Evolutionary conservation across 2,329 filamentous ascomycete species (phyloP), one percentile per base, ranked within the genome.

Genomic region (Cordyceps farinosa): DNA sequence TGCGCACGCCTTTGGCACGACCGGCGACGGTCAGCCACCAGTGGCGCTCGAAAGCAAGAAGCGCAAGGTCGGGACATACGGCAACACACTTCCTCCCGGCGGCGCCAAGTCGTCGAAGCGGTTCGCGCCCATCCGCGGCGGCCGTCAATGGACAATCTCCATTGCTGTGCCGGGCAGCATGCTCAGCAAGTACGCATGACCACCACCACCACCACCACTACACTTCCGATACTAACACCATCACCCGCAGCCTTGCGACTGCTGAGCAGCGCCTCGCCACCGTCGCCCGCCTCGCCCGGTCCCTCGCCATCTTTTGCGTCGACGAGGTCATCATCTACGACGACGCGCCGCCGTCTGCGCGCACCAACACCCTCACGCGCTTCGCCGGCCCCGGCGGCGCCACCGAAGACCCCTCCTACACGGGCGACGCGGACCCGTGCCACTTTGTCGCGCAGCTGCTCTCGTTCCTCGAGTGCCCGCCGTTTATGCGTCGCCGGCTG

Each of bases 271-370:
- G 91, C 72, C 91, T 89, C 42, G 82, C 84, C 54, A 81, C 90
- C 54, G 89, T 88, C 1, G 90, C 89, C 8, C 87, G 89, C 67
- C 87, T 96, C 60, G 91, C 91, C 6, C 90, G 92, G 60, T 90
- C 91, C 40, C 83, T 92, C 58, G 89, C 90, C 65, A 88, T 96
- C 66, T 96, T 95, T 77, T 89, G 86, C 70, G 84, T 96, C 68
- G 92, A 96, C 72, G 92, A 96, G 76, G 82, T 96, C 36, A 82
- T 96, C 57, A 79, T 96, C 61, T 96, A 90, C 74, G 87, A 94
- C 71, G 92, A 96, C 75, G 81, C 80, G 42, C 81, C 82, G 2
- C 56, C 69, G 7, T 82, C 38, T 13, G 38, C 38, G 77, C 79
- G 36, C 73, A 71, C 32, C 76, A 74, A 27, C 74, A 76, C 61